These are phyloP conservation scores for Lumnitzera racemosa DNA, from an alignment of 345 rosid genomes.

Conservation along the genomic window DNA sequence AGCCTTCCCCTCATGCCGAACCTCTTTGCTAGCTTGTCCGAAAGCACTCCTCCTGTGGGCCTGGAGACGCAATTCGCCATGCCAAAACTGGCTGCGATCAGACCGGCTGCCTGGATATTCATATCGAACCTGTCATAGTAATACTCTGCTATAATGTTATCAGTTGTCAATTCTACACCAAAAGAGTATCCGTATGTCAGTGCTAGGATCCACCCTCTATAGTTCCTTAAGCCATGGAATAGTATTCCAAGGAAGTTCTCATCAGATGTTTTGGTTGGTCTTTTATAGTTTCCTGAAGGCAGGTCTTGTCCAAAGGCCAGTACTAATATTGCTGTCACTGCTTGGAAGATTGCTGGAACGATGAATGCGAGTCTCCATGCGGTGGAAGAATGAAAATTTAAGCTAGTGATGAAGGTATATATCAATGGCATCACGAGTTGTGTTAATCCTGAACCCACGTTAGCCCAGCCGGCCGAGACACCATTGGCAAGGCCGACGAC, in stretches of 20 bases:
- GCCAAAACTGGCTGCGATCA: slow-evolving; percentile 61
- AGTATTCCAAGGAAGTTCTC: slow-evolving; percentile 28
- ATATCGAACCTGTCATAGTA: slow-evolving; percentile 68
- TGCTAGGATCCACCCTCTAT: slow-evolving; percentile 75
- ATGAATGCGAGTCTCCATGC: slow-evolving; percentile 69
- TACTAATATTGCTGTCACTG: slow-evolving; percentile 40
- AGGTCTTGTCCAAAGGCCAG: slow-evolving; percentile 52
- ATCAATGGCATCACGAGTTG: slow-evolving; percentile 72
- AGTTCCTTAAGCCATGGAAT: slow-evolving; percentile 45
- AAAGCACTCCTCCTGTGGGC: slow-evolving; percentile 67
- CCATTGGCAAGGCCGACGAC: slow-evolving; percentile 77
- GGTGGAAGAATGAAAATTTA: slow-evolving; percentile 15
- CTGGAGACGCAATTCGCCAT: slow-evolving; percentile 53
- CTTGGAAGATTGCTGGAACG: slow-evolving; percentile 53
- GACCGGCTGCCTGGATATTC: slow-evolving; percentile 57
- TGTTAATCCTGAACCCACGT: slow-evolving; percentile 58
- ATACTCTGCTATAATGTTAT: slow-evolving; percentile 64
- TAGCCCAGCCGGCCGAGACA: slow-evolving; percentile 81
- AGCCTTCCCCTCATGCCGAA: slow-evolving; percentile 79
- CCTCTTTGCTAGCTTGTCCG: slow-evolving; percentile 44
- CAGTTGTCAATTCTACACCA: slow-evolving; percentile 71
- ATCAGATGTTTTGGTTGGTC: slow-evolving; percentile 1
- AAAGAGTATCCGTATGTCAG: slow-evolving; percentile 52
- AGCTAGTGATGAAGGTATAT: slow-evolving; percentile 18
- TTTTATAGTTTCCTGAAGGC: slow-evolving; percentile 35